These are phyloP conservation scores for Moesziomyces globuligerus DNA, from an alignment of 1,284 basidiomycete species.

Conservation along the genomic window DNA sequence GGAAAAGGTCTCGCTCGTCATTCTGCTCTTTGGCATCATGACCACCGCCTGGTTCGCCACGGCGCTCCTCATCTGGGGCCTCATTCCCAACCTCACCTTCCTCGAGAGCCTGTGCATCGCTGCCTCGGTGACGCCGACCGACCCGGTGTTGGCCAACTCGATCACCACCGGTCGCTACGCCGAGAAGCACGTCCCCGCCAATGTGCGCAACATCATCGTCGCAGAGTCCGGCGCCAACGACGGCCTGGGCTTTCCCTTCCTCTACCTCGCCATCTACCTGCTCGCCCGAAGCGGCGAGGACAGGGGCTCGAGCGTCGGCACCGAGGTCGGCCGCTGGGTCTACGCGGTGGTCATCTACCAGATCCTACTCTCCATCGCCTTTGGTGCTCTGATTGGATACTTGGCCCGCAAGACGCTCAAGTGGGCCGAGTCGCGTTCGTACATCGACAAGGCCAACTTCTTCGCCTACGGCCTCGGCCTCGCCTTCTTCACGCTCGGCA, in stretches of 20 bases:
- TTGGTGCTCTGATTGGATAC: conserved; percentile 68
- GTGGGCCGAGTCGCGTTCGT: conserved; percentile 63
- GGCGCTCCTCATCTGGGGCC: conserved; percentile 65
- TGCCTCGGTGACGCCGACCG: conserved; percentile 69
- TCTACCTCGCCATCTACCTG: conserved; percentile 67
- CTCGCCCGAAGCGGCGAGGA: conserved; percentile 54
- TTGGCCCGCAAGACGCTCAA: conserved; percentile 68
- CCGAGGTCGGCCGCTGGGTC: conserved; percentile 67
- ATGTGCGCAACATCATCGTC: conserved; percentile 67
- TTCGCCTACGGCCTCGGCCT: conserved; percentile 68
- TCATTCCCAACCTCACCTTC: conserved; percentile 67
- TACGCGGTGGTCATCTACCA: conserved; percentile 68
- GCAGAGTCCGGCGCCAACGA: conserved; percentile 70
- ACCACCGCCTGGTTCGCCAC: conserved; percentile 68
- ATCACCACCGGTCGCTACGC: conserved; percentile 68
- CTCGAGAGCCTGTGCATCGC: conserved; percentile 68
- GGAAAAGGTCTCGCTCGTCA: conserved; percentile 61
- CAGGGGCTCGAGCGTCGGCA: conserved; percentile 51
- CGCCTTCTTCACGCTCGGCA: conserved; percentile 68
- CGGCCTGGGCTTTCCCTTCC: conserved; percentile 64
- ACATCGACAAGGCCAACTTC: conserved; percentile 68
- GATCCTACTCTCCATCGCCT: conserved; percentile 65
- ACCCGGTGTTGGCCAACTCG: conserved; percentile 67
- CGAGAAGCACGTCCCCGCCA: conserved; percentile 68
- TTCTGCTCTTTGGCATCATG: conserved; percentile 68